Percentiles rank a stretch among this genome's conserved stretches.
phyloP scores from a whole-genome alignment of 495 filamentous ascomycete genomes.

The Xylaria scruposa region DNA sequence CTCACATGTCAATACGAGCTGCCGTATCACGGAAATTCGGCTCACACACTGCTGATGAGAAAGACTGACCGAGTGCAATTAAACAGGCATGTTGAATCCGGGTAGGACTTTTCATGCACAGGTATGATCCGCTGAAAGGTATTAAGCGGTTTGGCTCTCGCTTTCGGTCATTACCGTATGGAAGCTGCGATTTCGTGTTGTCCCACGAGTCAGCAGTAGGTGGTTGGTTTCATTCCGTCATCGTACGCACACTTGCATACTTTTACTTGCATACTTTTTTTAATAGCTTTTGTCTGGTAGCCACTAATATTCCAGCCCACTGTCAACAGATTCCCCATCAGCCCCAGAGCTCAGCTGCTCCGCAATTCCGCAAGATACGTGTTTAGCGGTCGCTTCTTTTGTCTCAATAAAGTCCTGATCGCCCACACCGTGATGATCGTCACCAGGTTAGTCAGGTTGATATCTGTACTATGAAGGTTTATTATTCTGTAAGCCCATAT shows the following conservation, averaged over 20 bases:
- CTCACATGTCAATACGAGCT: conserved; percentile 1
- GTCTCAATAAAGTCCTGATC: conserved; percentile 7
- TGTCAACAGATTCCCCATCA: not conserved
- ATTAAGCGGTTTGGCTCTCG: not conserved
- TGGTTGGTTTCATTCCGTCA: conserved; percentile 14
- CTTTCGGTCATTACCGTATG: not conserved
- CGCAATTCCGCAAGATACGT: not conserved
- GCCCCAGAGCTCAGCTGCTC: conserved; percentile 2
- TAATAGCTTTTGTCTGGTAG: not conserved
- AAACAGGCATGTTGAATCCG: not conserved
- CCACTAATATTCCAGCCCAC: not conserved
- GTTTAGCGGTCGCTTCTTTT: conserved; percentile 7
- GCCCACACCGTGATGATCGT: conserved; percentile 2
- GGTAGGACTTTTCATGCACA: not conserved
- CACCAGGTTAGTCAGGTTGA: not conserved
- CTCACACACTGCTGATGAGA: not conserved
- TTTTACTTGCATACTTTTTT: not conserved
- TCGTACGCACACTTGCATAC: not conserved
- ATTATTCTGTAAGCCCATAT: not conserved
- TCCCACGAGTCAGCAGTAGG: not conserved
- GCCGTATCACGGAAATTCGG: not conserved
- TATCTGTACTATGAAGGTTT: not conserved
- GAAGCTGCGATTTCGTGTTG: not conserved
- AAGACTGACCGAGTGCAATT: not conserved
- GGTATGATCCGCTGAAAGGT: not conserved